A percentile compares a stretch with the other conserved stretches of the same genome.
Evolutionary conservation across 331 rosid genomes (phyloP).

Genomic region (Phaseolus coccineus): DNA sequence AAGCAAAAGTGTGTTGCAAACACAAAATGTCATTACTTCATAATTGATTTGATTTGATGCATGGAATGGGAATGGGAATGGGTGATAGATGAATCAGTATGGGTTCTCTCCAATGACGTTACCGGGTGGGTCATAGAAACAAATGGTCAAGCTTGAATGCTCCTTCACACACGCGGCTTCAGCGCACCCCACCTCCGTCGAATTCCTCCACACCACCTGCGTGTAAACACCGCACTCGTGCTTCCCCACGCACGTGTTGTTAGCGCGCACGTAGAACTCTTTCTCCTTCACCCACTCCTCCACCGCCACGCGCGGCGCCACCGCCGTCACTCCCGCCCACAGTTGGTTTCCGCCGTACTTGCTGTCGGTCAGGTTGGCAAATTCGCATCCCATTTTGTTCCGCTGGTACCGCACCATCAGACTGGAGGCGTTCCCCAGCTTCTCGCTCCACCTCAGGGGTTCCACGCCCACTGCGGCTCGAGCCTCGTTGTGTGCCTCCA

Average conservation of each 20-base stretch:
- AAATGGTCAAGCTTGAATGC: slow-evolving; percentile 58
- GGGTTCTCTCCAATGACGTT: slow-evolving; percentile 74
- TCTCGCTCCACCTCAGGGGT: slow-evolving; percentile 76
- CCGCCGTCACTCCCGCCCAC: slow-evolving; percentile 53
- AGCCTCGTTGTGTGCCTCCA: slow-evolving; percentile 82
- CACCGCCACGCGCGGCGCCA: slow-evolving; percentile 69
- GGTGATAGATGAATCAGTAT: slow-evolving; percentile 38
- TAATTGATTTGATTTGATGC: too few relatives aligned
- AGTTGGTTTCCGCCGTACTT: slow-evolving; percentile 89
- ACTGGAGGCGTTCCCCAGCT: slow-evolving; percentile 65
- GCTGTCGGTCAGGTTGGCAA: slow-evolving; percentile 64
- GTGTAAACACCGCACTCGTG: slow-evolving; percentile 84
- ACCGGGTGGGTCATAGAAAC: slow-evolving; percentile 79
- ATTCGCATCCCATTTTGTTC: slow-evolving; percentile 63
- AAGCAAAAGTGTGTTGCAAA: too few relatives aligned
- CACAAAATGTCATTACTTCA: neutral
- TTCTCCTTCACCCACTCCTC: slow-evolving; percentile 85
- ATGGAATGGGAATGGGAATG: too few relatives aligned
- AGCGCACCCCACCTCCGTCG: slow-evolving; percentile 71
- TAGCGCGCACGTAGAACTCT: slow-evolving; percentile 59
- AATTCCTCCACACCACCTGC: slow-evolving; percentile 86
- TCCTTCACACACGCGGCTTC: slow-evolving; percentile 66
- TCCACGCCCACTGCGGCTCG: slow-evolving; percentile 77
- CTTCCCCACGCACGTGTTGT: slow-evolving; percentile 62
- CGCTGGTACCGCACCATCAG: slow-evolving; percentile 72